These are phyloP conservation scores for Aspergillus neoniger DNA, from an alignment of 2,329 filamentous ascomycete genomes.

Conservation along the genomic window DNA sequence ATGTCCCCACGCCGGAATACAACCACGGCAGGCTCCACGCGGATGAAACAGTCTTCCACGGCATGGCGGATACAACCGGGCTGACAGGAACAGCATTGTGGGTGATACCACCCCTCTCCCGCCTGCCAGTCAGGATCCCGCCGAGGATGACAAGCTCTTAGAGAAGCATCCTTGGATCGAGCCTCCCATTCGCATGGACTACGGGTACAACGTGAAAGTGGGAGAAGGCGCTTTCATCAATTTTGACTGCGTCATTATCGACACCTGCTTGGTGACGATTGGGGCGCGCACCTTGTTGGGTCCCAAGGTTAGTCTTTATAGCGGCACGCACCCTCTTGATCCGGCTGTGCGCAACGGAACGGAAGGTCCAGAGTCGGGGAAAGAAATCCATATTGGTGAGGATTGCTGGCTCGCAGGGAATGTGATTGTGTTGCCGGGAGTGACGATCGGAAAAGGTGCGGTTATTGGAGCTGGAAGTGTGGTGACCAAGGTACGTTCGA, in stretches of 20 bases:
- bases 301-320: conserved; percentile 75
- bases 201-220: conserved; percentile 72
- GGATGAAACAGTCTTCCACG: background rate
- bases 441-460: conserved; percentile 73
- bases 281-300: conserved; percentile 77
- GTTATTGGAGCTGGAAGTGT: conserved; percentile 80
- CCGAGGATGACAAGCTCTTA: conserved; percentile 67
- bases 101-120: conserved; percentile 66
- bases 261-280: conserved; percentile 73
- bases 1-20: background rate
- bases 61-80: background rate
- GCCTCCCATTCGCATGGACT: conserved; percentile 70
- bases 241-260: conserved; percentile 72
- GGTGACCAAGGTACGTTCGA: conserved; percentile 65
- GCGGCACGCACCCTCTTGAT: conserved; percentile 75
- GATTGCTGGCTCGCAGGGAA: conserved; percentile 81
- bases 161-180: conserved; percentile 69
- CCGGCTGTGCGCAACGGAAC: conserved; percentile 72
- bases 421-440: conserved; percentile 70
- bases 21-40: background rate
- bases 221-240: conserved; percentile 75
- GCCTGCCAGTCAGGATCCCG: conserved; percentile 55
- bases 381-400: conserved; percentile 72
- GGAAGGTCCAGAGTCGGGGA: conserved; percentile 72
- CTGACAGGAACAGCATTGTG: conserved; percentile 55